Evolutionary conservation across 768 basidiomycete species (phyloP).

Genomic region (Tricholoma sp.): DNA sequence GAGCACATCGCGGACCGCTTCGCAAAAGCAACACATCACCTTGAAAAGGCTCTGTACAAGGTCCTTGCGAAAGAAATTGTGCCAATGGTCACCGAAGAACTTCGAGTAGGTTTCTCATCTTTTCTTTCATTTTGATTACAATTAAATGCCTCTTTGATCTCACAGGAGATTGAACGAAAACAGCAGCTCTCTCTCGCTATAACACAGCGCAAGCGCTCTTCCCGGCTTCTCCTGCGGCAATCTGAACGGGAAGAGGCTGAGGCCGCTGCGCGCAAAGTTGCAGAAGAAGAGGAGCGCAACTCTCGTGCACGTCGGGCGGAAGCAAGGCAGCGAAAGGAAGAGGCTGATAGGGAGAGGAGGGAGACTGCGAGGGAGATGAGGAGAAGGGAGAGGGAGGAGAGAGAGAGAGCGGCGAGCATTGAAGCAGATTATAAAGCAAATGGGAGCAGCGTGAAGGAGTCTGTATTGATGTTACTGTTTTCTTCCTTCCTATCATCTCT

Average conservation of each 20-base stretch:
- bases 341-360: conserved; percentile 44
- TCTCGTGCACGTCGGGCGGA: conserved; percentile 58
- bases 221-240: conserved; percentile 80
- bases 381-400: conserved; percentile 43
- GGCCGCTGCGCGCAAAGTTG: conserved; percentile 50
- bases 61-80: conserved; percentile 60
- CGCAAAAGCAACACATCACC: conserved; percentile 68
- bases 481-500: not conserved
- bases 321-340: conserved; percentile 52
- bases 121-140: not conserved
- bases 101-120: conserved; percentile 43
- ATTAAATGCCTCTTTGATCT: conserved; percentile 1
- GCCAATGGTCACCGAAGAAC: conserved; percentile 62
- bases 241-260: conserved; percentile 72
- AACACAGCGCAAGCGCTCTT: conserved; percentile 84
- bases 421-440: conserved; percentile 10
- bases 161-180: conserved; percentile 59
- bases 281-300: conserved; percentile 65
- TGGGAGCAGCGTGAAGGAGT: conserved; percentile 9
- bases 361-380: conserved; percentile 59
- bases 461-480: not conserved
- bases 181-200: conserved; percentile 68
- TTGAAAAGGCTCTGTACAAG: conserved; percentile 77
- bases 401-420: conserved; percentile 23
- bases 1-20: conserved; percentile 73